Conservation (phyloP, 2,329 filamentous ascomycete species). For the Zasmidium citrigriseum region DNA sequence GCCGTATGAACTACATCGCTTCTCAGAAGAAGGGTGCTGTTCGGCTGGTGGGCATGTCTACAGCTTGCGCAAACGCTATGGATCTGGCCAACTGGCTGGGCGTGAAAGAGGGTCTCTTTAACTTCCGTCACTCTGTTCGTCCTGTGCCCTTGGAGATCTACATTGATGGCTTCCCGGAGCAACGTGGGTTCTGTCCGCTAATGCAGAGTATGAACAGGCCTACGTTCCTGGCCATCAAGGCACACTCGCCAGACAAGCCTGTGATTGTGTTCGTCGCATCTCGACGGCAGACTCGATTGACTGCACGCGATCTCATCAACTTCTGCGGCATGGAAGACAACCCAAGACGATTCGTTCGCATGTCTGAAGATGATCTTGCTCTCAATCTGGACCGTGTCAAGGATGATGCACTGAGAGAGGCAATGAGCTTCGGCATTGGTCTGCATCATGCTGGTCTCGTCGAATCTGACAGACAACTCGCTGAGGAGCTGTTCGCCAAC, state of each 20-base stretch:
- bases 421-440: slow-evolving; percentile 95
- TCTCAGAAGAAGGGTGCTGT: slow-evolving; percentile 89
- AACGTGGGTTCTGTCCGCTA: slow-evolving; percentile 90
- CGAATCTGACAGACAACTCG: slow-evolving; percentile 85
- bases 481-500: slow-evolving; percentile 92
- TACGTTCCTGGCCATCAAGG: slow-evolving; percentile 94
- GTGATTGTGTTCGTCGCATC: slow-evolving; percentile 99
- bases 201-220: slow-evolving; percentile 99
- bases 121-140: slow-evolving; percentile 94
- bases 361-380: slow-evolving; percentile 92
- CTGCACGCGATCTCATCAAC: slow-evolving; percentile 94
- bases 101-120: slow-evolving; percentile 92
- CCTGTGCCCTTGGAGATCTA: slow-evolving; percentile 95
- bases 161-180: slow-evolving; percentile 95
- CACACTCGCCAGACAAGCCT: slow-evolving; percentile 91
- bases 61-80: slow-evolving; percentile 91
- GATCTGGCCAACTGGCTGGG: slow-evolving; percentile 96
- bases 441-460: slow-evolving; percentile 96
- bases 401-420: slow-evolving; percentile 87
- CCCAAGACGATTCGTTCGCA: slow-evolving; percentile 84
- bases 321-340: slow-evolving; percentile 99
- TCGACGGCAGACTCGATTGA: slow-evolving; percentile 88
- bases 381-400: slow-evolving; percentile 87
- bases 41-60: slow-evolving; percentile 96
- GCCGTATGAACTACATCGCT: slow-evolving; percentile 96